Base-by-base conservation (phyloP, 768 basidiomycete species). In the Mycena alexandri region DNA sequence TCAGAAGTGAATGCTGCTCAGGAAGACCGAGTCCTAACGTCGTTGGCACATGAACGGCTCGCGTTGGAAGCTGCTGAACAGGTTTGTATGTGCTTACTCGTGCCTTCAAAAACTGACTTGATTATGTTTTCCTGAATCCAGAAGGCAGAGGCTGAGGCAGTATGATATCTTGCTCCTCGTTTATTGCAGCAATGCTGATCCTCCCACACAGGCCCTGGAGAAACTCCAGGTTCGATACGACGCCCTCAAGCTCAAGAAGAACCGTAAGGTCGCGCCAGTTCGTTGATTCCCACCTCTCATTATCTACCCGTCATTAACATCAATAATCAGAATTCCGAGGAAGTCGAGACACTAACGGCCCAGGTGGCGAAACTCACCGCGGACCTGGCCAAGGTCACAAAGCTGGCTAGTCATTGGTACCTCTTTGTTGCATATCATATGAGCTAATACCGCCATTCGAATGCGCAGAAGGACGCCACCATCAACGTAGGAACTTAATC, bases 81-180 rank as follows among this genome's bases (percentile, higher is more conserved):
- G 38, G 60, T 61, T 21, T 24, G 60, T 29, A 29, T 29, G 29
- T 3, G 6, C 29, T 29, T 29, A 29, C 6, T 29, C 3, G 6
- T 6, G 29, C 29, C 29, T 29, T 29, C 29, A 3, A 29, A 6
- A 29, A 29, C 29, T 29, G 29, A 29, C 29, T 29, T 29, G 6
- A 29, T 29, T 29, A 29, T 29, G 29, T 29, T 29, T 29, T 29
- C 29, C 29, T 41, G 5, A 14, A 5, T 21, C 2, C 22, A 61
- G 60, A 51, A 52, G 25, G 50, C 48, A 11, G 60, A n/a, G 6
- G 60, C 17, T 0, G 60, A 61, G 5, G 14, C 13, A 19, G 60
- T 61, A 43, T 14, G 60, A 14, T n/a, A 13, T 12, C 33, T 22
- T 9, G 7, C 34, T 12, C 4, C 6, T n/a, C n/a, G 19, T 36